A percentile compares a stretch with the other conserved stretches of the same genome.
phyloP scores from a whole-genome alignment of 306 rosid species.

The Corylus avellana region DNA sequence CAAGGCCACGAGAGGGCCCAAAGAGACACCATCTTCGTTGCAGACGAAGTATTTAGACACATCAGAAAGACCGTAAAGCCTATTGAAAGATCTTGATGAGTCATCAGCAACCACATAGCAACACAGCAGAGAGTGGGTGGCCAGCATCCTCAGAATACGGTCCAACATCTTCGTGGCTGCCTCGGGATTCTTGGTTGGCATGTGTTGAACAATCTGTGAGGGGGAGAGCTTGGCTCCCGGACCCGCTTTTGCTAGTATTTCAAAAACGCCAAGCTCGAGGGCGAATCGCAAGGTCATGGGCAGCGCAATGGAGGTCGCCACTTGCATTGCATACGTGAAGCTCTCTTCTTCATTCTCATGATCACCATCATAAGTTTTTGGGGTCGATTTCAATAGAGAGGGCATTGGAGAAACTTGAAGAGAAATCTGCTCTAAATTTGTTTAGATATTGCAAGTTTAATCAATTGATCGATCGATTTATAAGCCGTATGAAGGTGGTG shows the following conservation, averaged over 20 bases:
- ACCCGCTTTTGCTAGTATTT: not conserved
- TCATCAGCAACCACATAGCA: slow-evolving; percentile 25
- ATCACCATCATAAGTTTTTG: not conserved
- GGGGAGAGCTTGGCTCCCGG: slow-evolving; percentile 4
- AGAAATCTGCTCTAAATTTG: no score
- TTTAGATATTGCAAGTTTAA: no score
- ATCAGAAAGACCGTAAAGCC: slow-evolving; percentile 35
- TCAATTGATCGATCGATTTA: no score
- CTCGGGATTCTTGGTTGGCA: not conserved
- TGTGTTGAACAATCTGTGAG: not conserved
- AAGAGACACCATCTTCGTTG: slow-evolving; percentile 33
- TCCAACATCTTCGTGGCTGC: slow-evolving; percentile 3
- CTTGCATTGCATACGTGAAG: not conserved
- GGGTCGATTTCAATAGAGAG: not conserved
- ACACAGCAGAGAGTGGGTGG: slow-evolving; percentile 34
- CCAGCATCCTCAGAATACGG: slow-evolving; percentile 4
- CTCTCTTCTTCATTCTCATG: not conserved
- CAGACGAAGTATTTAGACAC: slow-evolving; percentile 23
- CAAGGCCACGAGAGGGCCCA: slow-evolving; percentile 23
- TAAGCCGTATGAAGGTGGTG: no score
- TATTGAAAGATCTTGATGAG: slow-evolving; percentile 3
- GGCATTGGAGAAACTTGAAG: not conserved
- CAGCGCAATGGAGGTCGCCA: not conserved
- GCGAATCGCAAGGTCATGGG: not conserved
- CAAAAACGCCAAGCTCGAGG: not conserved